phyloP scores from a whole-genome alignment of 78 protist species.

The Dictyostelium discoideum region dicty_2.7 NC_007091.3:4411001-4411500 shows the following conservation, averaged over 20 bases:
- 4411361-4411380: slow-evolving; percentile 30
- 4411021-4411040: slow-evolving; percentile 51
- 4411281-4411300: slow-evolving; percentile 36
- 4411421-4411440: slow-evolving; percentile 43
- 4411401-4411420: slow-evolving; percentile 74
- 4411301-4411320: slow-evolving; percentile 39
- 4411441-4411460: slow-evolving; percentile 51
- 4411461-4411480: slow-evolving; percentile 79
- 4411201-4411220: slow-evolving; percentile 47
- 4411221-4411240: slow-evolving; percentile 31
- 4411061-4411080: slow-evolving; percentile 74
- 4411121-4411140: slow-evolving; percentile 63
- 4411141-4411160: slow-evolving; percentile 75
- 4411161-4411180: slow-evolving; percentile 49
- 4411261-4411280: slow-evolving; percentile 37
- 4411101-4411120: slow-evolving; percentile 9
- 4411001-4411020: slow-evolving; percentile 47
- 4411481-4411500: slow-evolving; percentile 81
- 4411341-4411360: slow-evolving; percentile 15
- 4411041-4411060: slow-evolving; percentile 71
- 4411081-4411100: slow-evolving; percentile 57
- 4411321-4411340: slow-evolving; percentile 66
- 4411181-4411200: slow-evolving; percentile 26
- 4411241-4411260: slow-evolving; percentile 38
- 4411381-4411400: slow-evolving; percentile 69